These are phyloP conservation scores for Schizochytrium sp. DNA, from an alignment of 108 stramenopile species.

Conservation along the genomic window DNA sequence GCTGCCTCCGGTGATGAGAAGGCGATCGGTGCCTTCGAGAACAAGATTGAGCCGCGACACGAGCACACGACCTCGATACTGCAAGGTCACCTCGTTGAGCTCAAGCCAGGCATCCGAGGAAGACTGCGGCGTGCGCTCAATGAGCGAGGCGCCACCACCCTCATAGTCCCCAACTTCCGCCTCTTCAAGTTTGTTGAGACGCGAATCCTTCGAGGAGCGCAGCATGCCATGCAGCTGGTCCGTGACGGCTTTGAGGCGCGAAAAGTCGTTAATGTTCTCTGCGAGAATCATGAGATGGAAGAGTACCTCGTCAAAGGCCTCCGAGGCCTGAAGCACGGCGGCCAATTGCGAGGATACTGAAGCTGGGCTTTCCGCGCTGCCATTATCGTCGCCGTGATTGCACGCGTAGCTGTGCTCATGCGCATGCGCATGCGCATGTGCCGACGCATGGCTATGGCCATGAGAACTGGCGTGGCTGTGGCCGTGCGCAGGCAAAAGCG, in stretches of 20 bases:
- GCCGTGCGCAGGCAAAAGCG: neutral
- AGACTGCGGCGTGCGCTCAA: neutral
- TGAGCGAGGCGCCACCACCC: neutral
- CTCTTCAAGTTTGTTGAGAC: neutral
- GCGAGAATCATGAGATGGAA: constrained; percentile 7
- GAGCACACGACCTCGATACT: neutral
- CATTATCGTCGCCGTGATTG: neutral
- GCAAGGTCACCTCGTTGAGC: constrained; percentile 51
- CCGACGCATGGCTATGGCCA: neutral
- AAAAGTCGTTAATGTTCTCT: constrained; percentile 15
- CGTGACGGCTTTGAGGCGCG: neutral
- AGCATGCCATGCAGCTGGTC: neutral
- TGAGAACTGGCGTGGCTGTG: neutral
- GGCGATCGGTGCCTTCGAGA: constrained; percentile 56
- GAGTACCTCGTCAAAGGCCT: constrained; percentile 3
- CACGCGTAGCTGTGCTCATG: neutral
- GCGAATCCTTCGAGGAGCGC: neutral
- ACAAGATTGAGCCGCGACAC: neutral
- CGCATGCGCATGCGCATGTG: neutral
- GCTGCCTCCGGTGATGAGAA: constrained; percentile 79
- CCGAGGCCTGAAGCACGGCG: neutral
- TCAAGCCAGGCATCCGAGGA: neutral
- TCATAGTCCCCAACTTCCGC: neutral
- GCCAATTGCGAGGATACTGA: neutral
- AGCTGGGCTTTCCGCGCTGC: neutral